Conservation (phyloP, 768 basidiomycete genomes). For the Hortiboletus flavorubellus region DNA sequence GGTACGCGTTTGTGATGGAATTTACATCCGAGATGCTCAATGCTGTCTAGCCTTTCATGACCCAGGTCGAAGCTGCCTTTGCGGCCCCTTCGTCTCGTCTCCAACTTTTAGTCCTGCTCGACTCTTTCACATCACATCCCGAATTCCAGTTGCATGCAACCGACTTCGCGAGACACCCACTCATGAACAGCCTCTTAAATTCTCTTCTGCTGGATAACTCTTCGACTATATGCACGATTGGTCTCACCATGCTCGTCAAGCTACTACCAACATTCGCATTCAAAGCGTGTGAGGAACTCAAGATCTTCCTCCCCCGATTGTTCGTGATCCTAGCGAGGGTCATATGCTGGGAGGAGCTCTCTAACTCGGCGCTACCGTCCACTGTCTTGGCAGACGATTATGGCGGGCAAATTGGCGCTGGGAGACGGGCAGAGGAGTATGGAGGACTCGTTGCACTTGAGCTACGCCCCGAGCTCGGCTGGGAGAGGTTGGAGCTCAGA, state of each 20-base stretch:
- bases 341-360: slow-evolving; percentile 69
- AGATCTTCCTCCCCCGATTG: slow-evolving; percentile 57
- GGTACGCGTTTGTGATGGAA: slow-evolving; percentile 42
- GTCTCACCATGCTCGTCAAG: slow-evolving; percentile 62
- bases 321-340: slow-evolving; percentile 66
- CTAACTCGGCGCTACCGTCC: slow-evolving; percentile 31
- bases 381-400: slow-evolving; percentile 37
- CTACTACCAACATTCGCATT: slow-evolving; percentile 74
- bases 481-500: slow-evolving; percentile 63
- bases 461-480: slow-evolving; percentile 55
- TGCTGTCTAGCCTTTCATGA: slow-evolving; percentile 58
- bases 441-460: slow-evolving; percentile 38
- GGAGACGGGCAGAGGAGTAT: slow-evolving; percentile 22
- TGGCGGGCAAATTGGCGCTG: neutral
- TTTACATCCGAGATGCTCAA: slow-evolving; percentile 9
- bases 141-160: slow-evolving; percentile 48
- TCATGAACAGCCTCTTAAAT: slow-evolving; percentile 60
- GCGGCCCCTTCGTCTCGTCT: slow-evolving; percentile 56
- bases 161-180: slow-evolving; percentile 55
- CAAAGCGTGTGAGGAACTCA: slow-evolving; percentile 53
- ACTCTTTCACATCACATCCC: slow-evolving; percentile 54
- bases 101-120: slow-evolving; percentile 66
- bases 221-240: slow-evolving; percentile 63
- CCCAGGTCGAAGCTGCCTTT: slow-evolving; percentile 64
- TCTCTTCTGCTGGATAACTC: slow-evolving; percentile 76